Percentiles rank a stretch among this genome's conserved stretches.
phyloP scores from a whole-genome alignment of 768 basidiomycete species.

The Calocybe cyanea region DNA sequence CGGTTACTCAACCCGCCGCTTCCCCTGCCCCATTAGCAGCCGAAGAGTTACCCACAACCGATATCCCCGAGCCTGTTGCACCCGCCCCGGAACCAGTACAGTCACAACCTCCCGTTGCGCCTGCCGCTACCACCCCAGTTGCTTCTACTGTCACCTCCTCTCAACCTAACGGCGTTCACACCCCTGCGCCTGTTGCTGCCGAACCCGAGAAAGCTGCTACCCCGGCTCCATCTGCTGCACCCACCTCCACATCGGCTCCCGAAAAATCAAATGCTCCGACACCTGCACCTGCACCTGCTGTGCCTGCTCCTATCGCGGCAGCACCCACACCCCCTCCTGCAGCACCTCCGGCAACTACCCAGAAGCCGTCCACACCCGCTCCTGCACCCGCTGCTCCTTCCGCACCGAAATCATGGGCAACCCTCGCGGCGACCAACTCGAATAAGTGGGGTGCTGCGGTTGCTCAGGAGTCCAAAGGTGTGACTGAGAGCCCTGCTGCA shows the following conservation, averaged over 20 bases:
- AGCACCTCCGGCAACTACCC: slow-evolving; percentile 2
- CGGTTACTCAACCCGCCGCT: slow-evolving; percentile 25
- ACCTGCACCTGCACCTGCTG: slow-evolving; percentile 20
- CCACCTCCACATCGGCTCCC: not conserved
- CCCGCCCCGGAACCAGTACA: slow-evolving; percentile 30
- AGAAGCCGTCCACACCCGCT: slow-evolving; percentile 14
- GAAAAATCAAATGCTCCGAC: slow-evolving; percentile 11
- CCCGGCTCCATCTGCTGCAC: slow-evolving; percentile 27
- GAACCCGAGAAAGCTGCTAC: slow-evolving; percentile 22
- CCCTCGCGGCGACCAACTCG: slow-evolving; percentile 77
- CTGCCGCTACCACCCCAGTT: slow-evolving; percentile 20
- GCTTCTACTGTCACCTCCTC: slow-evolving; percentile 25
- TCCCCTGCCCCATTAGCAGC: slow-evolving; percentile 25
- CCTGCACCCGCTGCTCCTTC: slow-evolving; percentile 22
- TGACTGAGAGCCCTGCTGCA: slow-evolving; percentile 52
- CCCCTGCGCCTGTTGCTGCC: slow-evolving; percentile 19
- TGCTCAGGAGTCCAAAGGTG: slow-evolving; percentile 72
- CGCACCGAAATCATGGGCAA: slow-evolving; percentile 86
- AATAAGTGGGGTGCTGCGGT: slow-evolving; percentile 86
- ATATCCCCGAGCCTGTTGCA: slow-evolving; percentile 31
- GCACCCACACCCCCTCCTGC: slow-evolving; percentile 31
- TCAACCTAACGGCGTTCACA: slow-evolving; percentile 31
- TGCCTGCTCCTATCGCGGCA: slow-evolving; percentile 25
- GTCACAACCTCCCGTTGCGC: slow-evolving; percentile 18
- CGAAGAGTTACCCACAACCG: slow-evolving; percentile 40